These are phyloP conservation scores for Zoysia japonica DNA, from an alignment of 176 grass and related monocot species.

Conservation along the genomic window DNA sequence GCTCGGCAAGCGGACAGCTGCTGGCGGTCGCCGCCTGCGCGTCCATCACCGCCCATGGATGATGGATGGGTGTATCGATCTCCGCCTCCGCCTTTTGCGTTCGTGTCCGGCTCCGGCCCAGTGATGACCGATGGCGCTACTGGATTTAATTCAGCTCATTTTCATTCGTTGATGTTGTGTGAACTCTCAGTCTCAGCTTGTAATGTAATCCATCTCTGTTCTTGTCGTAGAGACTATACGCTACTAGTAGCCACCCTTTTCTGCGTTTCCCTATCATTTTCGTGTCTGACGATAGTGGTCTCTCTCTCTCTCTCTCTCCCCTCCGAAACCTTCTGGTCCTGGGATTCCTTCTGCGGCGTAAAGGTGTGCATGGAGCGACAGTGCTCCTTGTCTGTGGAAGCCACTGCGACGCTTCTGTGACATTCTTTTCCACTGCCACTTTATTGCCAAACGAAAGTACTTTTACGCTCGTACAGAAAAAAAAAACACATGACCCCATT, in stretches of 20 bases:
- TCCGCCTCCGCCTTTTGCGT: neutral
- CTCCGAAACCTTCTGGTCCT: neutral
- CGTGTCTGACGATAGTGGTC: neutral
- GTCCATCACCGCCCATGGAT: neutral
- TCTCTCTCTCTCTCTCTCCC: neutral
- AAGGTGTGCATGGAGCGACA: slow-evolving; percentile 25
- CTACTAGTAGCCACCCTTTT: slow-evolving; percentile 13
- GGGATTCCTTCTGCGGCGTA: neutral
- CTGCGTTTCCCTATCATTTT: neutral
- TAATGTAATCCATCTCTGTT: neutral
- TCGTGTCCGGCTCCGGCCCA: neutral
- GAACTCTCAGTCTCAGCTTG: too few species aligned
- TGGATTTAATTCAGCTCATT: neutral
- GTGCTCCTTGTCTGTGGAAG: slow-evolving; percentile 17
- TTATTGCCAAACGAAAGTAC: slow-evolving; percentile 2
- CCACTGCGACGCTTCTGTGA: slow-evolving; percentile 28
- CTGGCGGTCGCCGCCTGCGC: slow-evolving; percentile 36
- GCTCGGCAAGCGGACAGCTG: slow-evolving; percentile 34
- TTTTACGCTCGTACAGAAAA: too few species aligned
- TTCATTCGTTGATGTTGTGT: neutral
- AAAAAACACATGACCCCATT: too few species aligned
- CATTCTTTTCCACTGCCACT: slow-evolving; percentile 46
- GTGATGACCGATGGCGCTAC: slow-evolving; percentile 1
- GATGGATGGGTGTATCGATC: neutral
- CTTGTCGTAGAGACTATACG: neutral